Percentiles rank a stretch among this genome's conserved stretches.
Evolutionary conservation across 192 early-diverging fungal species (phyloP).

Genomic region (Linnemannia exigua): DNA sequence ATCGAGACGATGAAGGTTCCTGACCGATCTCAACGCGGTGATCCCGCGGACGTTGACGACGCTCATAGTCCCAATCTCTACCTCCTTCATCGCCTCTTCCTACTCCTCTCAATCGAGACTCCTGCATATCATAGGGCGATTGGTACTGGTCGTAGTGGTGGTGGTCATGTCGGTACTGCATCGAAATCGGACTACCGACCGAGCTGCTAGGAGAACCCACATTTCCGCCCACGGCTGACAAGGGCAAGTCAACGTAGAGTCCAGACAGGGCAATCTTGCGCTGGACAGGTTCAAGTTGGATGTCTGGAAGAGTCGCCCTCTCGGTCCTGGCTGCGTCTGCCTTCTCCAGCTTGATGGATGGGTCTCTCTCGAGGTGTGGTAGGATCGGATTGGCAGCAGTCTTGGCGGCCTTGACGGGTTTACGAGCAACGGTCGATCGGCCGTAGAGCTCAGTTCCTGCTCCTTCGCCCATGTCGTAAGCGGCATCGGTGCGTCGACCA

Average conservation of each 20-base stretch:
- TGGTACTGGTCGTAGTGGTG: neutral
- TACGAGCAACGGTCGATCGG: slow-evolving; percentile 14
- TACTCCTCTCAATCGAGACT: neutral
- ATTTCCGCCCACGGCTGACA: neutral
- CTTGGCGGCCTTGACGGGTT: slow-evolving; percentile 11
- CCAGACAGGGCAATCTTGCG: slow-evolving; percentile 42
- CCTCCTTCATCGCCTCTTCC: neutral
- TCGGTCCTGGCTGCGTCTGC: slow-evolving; percentile 39
- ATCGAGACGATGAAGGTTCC: neutral
- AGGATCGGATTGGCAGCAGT: neutral
- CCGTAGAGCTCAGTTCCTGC: neutral
- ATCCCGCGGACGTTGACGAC: neutral
- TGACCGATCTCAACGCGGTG: neutral
- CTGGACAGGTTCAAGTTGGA: slow-evolving; percentile 30
- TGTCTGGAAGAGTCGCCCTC: slow-evolving; percentile 42
- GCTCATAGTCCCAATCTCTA: neutral
- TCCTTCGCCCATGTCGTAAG: slow-evolving; percentile 28
- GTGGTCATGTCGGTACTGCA: neutral
- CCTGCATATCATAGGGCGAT: neutral
- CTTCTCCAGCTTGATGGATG: slow-evolving; percentile 16
- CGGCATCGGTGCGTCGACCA: slow-evolving; percentile 1
- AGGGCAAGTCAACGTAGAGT: slow-evolving; percentile 30
- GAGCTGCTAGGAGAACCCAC: slow-evolving; percentile 21
- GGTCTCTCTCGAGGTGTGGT: slow-evolving; percentile 1
- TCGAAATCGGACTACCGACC: slow-evolving; percentile 31